phyloP scores from a whole-genome alignment of 2,329 filamentous ascomycete genomes.

The Botrytis paeoniae region DNA sequence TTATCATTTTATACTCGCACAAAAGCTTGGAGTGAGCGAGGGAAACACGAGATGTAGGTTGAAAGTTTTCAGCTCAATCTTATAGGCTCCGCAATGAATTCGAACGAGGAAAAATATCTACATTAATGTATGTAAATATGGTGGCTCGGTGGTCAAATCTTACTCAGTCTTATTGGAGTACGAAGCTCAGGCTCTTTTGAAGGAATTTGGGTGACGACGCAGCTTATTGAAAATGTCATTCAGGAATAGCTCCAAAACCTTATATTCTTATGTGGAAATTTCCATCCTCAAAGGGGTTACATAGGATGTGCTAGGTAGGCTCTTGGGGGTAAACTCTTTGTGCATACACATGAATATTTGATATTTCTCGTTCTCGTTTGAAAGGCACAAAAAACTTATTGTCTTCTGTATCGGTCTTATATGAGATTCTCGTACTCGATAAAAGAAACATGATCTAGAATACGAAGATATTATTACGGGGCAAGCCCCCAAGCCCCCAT shows the following conservation, averaged over 20 bases:
- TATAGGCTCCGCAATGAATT: neutral
- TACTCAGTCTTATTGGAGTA: neutral
- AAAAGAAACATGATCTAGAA: neutral
- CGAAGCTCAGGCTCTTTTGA: neutral
- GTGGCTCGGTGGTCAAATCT: neutral
- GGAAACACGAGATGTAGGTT: neutral
- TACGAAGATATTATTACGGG: neutral
- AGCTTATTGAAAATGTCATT: neutral
- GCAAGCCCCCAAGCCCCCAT: neutral
- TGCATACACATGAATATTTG: neutral
- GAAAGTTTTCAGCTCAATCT: slow-evolving; percentile 3
- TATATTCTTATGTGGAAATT: neutral
- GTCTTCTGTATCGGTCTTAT: neutral
- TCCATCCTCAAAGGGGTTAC: neutral
- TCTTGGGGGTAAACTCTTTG: neutral
- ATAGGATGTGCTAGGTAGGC: neutral
- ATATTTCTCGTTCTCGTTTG: neutral
- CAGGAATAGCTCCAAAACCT: neutral
- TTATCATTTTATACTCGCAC: neutral
- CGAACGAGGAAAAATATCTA: neutral
- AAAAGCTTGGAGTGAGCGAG: neutral
- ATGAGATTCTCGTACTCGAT: neutral
- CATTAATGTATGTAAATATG: neutral
- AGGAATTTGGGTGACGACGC: neutral
- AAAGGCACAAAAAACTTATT: neutral